Percentiles rank a stretch among this genome's conserved stretches.
Conservation (phyloP, 306 rosid species). For the Nissolia schottii region DNA sequence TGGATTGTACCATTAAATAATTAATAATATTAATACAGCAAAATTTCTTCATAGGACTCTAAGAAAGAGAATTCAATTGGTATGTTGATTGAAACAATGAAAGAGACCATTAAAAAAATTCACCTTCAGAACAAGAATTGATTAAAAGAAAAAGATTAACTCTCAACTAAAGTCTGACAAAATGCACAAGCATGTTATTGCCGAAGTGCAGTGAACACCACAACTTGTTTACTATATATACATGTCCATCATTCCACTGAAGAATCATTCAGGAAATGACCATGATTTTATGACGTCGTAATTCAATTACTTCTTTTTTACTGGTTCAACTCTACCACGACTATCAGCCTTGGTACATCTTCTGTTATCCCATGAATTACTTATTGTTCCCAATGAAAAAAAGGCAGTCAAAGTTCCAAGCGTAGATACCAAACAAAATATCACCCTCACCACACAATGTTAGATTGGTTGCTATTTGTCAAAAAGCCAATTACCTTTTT, state of each 20-base stretch:
- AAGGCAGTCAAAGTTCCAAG: background rate
- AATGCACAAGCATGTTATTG: background rate
- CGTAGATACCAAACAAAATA: background rate
- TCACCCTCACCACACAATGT: background rate
- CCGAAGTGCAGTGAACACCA: background rate
- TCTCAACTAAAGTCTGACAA: background rate
- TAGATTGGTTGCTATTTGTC: background rate
- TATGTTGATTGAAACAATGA: background rate
- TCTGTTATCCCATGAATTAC: background rate
- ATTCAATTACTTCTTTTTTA: background rate
- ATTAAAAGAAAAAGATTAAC: background rate
- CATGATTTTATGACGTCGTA: background rate
- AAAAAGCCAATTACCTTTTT: conserved; percentile 21
- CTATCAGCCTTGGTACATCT: background rate
- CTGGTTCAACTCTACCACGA: background rate
- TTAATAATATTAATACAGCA: background rate
- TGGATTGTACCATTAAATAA: no score
- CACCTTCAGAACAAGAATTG: background rate
- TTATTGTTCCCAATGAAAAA: background rate
- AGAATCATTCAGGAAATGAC: background rate
- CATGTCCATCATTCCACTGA: background rate
- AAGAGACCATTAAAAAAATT: background rate
- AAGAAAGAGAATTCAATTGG: background rate
- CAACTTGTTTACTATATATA: background rate
- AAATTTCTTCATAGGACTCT: background rate